Evolutionary conservation across 352 stramenopile genomes (phyloP), one percentile per base, ranked within the genome.

Genomic region (Plasmopara muralis): DNA sequence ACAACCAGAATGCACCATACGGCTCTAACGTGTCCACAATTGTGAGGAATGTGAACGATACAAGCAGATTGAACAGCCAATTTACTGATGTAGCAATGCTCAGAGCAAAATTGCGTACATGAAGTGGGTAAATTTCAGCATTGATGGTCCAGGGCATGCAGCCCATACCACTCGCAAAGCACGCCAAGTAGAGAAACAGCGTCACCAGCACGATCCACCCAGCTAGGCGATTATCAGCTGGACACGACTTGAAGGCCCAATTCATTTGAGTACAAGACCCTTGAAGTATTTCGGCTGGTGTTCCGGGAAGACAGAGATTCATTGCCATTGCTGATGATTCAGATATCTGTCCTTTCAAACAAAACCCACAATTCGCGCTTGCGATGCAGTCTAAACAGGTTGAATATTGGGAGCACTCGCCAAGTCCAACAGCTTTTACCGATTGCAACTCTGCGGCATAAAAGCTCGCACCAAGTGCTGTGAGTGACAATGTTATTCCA

Each of bases 141-240:
- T 97, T 97, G 57, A 98, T 93, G 0, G 91, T 97, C 93, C 93
- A 98, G 0, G 93, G 91, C 70, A 97, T 88, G 34, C 74, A 87
- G 6, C 83, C 83, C 83, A 93, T 93, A 40, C 82, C 78, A 34
- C 74, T 87, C 5, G 82, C 82, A 56, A 92, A 92, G 52, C 60
- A 88, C 9, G 82, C 78, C 7, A 92, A 56, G 62, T 89, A 92
- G 25, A 87, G 53, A 53, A 92, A 89, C 0, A 92, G 63, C 20
- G 72, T 53, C 14, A 72, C 66, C 37, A 92, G 55, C 34, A 89
- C 87, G 30, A 85, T 50, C 57, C 50, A 79, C 1, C 82, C 77
- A 12, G 75, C 60, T 1, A 49, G 29, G 9, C 51, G 57, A 39
- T 60, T 77, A 35, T 78, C 65, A 10, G 40, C 55, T 13, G 75